A percentile compares a stretch with the other conserved stretches of the same genome.
Evolutionary conservation across 345 rosid genomes (phyloP).

Genomic region (Lumnitzera littorea): DNA sequence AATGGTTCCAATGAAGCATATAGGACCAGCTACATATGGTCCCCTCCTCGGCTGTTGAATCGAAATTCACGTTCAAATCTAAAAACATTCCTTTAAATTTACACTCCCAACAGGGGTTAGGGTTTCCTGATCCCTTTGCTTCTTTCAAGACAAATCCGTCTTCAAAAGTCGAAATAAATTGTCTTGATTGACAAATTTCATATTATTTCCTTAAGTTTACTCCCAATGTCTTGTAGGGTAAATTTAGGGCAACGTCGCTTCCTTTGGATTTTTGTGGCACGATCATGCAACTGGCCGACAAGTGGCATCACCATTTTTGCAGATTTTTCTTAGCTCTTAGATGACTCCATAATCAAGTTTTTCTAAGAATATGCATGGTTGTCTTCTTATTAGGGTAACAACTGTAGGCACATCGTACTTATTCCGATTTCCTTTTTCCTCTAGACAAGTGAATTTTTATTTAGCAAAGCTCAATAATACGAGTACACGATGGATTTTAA

Average conservation of each 20-base stretch:
- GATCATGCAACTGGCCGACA: conserved; percentile 48
- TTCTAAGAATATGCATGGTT: too few relatives aligned
- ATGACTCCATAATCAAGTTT: too few relatives aligned
- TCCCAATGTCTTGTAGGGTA: conserved; percentile 31
- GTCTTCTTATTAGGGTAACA: too few relatives aligned
- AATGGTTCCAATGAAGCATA: conserved; percentile 10
- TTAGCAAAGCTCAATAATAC: too few relatives aligned
- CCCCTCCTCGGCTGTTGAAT: conserved; percentile 25
- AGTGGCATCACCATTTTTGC: conserved; percentile 36
- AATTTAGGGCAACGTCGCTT: conserved; percentile 34
- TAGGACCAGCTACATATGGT: conserved; percentile 25
- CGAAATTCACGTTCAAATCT: conserved; percentile 9
- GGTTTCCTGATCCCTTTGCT: conserved; percentile 15
- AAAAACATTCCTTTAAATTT: conserved; percentile 30
- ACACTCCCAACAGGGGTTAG: conserved; percentile 18
- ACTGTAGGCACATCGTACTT: too few relatives aligned
- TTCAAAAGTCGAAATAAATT: conserved; percentile 1
- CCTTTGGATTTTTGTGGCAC: conserved; percentile 21
- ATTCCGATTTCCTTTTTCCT: too few relatives aligned
- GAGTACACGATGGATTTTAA: too few relatives aligned
- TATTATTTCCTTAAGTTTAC: background rate
- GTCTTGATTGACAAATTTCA: background rate
- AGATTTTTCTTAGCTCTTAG: background rate
- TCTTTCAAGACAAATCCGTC: conserved; percentile 28
- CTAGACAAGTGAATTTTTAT: too few relatives aligned